Evolutionary conservation across 371 early-diverging fungal genomes (phyloP).

Genomic region (Catenaria anguillulae): DNA sequence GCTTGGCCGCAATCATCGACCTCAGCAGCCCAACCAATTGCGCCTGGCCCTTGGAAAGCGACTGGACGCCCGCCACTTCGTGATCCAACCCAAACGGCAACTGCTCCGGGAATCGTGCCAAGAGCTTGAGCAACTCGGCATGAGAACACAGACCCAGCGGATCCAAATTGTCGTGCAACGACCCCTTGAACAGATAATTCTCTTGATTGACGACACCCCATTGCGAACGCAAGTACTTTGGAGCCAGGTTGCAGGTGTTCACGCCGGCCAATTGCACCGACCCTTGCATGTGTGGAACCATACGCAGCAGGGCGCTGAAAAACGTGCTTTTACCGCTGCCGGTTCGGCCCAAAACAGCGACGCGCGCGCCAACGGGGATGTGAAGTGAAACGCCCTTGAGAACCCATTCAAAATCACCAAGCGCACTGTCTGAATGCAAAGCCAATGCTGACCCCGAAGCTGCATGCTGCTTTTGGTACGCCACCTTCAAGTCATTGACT

Average conservation of each 20-base stretch:
- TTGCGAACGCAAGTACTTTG: background rate
- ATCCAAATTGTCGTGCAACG: background rate
- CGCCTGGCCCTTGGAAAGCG: constrained; percentile 4
- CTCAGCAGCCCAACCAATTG: background rate
- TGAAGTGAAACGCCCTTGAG: constrained; percentile 48
- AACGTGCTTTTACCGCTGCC: constrained; percentile 27
- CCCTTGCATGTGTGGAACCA: background rate
- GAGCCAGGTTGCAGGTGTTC: no score
- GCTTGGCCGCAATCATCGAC: background rate
- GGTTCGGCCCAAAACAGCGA: constrained; percentile 69
- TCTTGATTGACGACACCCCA: background rate
- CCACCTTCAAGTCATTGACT: constrained; percentile 49
- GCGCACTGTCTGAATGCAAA: no score
- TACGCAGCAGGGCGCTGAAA: background rate
- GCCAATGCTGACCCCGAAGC: no score
- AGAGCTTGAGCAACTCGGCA: background rate
- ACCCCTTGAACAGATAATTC: background rate
- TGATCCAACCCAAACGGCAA: background rate
- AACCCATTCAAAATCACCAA: constrained; percentile 33
- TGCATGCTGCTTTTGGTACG: no score
- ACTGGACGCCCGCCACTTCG: background rate
- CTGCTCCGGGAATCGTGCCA: background rate
- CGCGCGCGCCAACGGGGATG: constrained; percentile 52
- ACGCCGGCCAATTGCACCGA: background rate
- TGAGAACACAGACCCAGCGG: background rate